These are phyloP conservation scores for Lithospermum erythrorhizon DNA, from an alignment of 257 asterid genomes.

Conservation along the genomic window DNA sequence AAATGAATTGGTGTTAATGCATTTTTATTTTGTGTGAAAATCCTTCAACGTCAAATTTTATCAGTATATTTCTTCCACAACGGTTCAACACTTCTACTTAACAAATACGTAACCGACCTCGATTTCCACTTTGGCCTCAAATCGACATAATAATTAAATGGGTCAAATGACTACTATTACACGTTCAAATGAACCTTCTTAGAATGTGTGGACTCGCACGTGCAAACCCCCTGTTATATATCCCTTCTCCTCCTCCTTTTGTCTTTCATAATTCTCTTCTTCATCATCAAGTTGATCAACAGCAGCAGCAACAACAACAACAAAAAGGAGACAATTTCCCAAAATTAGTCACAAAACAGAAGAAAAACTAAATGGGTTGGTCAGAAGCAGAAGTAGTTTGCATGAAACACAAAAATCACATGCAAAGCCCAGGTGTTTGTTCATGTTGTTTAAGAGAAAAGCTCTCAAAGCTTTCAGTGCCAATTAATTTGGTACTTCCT, in stretches of 20 bases:
- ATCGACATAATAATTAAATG: too few relatives aligned
- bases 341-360: too few relatives aligned
- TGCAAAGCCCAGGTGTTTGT: constrained; percentile 60
- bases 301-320: neutral
- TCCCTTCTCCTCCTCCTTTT: neutral
- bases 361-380: constrained; percentile 30
- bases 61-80: too few relatives aligned
- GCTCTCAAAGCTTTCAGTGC: constrained; percentile 25
- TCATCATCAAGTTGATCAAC: neutral
- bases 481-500: neutral
- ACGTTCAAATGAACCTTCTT: neutral
- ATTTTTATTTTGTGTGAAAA: too few relatives aligned
- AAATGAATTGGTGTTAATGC: too few relatives aligned
- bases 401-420: constrained; percentile 42
- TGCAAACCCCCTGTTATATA: neutral
- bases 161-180: neutral
- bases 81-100: neutral
- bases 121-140: neutral
- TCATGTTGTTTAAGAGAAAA: constrained; percentile 48
- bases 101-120: neutral
- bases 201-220: neutral
- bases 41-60: too few relatives aligned
- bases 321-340: neutral
- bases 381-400: constrained; percentile 35
- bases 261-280: neutral